These are phyloP conservation scores for Hymenoscyphus fructigenus DNA, from an alignment of 2,329 filamentous ascomycete species.

Conservation along the genomic window DNA sequence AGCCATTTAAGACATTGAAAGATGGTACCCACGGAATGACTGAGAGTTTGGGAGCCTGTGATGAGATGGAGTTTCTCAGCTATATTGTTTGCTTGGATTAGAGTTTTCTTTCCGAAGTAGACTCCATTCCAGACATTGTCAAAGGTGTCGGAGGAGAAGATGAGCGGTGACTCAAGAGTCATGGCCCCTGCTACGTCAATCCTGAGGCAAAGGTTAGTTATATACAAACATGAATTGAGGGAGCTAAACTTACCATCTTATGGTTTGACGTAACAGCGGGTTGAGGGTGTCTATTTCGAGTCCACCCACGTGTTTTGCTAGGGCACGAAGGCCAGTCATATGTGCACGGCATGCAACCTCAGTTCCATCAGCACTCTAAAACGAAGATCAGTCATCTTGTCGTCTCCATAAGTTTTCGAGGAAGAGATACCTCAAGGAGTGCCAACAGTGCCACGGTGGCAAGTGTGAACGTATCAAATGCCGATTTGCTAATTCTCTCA, in stretches of 20 bases:
- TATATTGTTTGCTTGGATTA: not conserved
- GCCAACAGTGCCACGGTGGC: not conserved
- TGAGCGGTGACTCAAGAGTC: not conserved
- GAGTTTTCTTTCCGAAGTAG: not conserved
- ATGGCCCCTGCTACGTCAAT: not conserved
- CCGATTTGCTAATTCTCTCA: not conserved
- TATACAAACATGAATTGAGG: too few relatives aligned
- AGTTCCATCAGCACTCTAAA: slow-evolving; percentile 4
- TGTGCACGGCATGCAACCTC: not conserved
- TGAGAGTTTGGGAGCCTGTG: not conserved
- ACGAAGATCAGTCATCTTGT: not conserved
- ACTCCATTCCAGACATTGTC: not conserved
- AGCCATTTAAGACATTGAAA: not conserved
- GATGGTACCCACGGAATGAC: not conserved
- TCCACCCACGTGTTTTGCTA: not conserved
- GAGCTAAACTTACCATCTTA: not conserved
- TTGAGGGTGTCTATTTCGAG: not conserved
- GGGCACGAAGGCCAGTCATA: not conserved
- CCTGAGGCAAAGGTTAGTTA: not conserved
- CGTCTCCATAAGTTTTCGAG: not conserved
- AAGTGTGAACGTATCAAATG: not conserved
- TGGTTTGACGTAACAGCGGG: not conserved
- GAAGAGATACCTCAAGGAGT: not conserved
- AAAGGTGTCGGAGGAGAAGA: not conserved
- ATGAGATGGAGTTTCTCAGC: not conserved